Conservation (phyloP, 1,139 yeast genomes). For the Barnettozyma hawaiiensis region DNA sequence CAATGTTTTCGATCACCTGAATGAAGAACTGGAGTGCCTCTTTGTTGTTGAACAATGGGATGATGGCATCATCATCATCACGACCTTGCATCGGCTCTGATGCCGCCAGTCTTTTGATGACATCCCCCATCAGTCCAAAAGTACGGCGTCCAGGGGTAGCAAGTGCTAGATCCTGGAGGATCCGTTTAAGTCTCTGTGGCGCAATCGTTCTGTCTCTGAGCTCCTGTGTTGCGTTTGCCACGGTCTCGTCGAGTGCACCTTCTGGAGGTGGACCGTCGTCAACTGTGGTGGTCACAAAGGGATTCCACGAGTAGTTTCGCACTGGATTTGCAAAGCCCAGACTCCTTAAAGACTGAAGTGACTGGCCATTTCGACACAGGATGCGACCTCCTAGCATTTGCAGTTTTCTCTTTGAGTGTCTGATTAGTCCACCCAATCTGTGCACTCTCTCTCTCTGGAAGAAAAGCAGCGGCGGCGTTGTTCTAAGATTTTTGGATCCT, state of each 20-base stretch:
- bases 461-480: no score
- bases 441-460: no score
- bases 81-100: no score
- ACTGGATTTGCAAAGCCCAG: neutral
- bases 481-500: no score
- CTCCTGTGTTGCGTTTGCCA: conserved; percentile 12
- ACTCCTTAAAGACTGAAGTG: neutral
- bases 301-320: conserved; percentile 10
- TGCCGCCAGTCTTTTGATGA: conserved; percentile 13
- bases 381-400: neutral
- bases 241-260: conserved; percentile 7
- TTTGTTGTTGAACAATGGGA: conserved; percentile 12
- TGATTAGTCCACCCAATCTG: no score
- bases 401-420: neutral
- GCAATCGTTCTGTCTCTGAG: conserved; percentile 5
- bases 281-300: conserved; percentile 6
- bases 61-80: conserved; percentile 3
- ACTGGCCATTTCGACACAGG: neutral
- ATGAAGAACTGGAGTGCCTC: conserved; percentile 12
- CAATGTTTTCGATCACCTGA: conserved; percentile 10
- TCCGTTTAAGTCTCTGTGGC: conserved; percentile 2
- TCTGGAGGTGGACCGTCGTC: conserved; percentile 5
- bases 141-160: conserved; percentile 7
- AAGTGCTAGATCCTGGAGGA: conserved; percentile 3
- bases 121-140: conserved; percentile 18